Percentiles rank a stretch among this genome's conserved stretches.
These are phyloP conservation scores for Auxenochlorella protothecoides DNA, from an alignment of 139 green algal genomes.

Conservation along the genomic window DNA sequence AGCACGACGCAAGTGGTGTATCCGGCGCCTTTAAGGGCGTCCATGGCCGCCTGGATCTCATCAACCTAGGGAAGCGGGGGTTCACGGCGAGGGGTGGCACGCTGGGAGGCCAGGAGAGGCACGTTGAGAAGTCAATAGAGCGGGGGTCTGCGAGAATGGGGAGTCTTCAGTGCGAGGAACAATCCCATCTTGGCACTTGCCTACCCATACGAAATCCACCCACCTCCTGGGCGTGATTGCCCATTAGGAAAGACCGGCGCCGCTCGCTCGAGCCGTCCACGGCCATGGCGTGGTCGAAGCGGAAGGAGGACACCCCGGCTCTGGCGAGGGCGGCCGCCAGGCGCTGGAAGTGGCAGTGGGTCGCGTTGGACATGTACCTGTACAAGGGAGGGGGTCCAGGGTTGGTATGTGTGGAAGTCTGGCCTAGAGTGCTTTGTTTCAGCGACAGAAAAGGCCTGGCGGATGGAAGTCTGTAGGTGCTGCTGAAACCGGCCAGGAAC, in stretches of 20 bases:
- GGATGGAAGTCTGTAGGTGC: not conserved
- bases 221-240: conserved; percentile 30
- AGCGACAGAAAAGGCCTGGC: not conserved
- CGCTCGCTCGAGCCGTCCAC: conserved; percentile 12
- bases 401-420: not conserved
- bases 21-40: conserved; percentile 5
- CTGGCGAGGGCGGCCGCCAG: conserved; percentile 12
- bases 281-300: conserved; percentile 26
- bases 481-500: not conserved
- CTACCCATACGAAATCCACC: not conserved
- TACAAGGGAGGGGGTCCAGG: no score
- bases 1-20: conserved; percentile 12
- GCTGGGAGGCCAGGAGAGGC: no score
- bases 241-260: conserved; percentile 23
- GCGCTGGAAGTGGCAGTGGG: conserved; percentile 21
- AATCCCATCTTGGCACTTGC: not conserved
- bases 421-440: not conserved
- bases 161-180: not conserved
- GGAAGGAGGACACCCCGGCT: conserved; percentile 14
- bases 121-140: no score
- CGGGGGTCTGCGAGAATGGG: not conserved
- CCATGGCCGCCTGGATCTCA: conserved; percentile 15
- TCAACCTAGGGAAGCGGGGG: not conserved
- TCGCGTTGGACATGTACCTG: conserved; percentile 22
- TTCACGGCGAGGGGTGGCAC: no score